Percentiles rank a stretch among this genome's conserved stretches.
These are phyloP conservation scores for Saturnispora sanitii DNA, from an alignment of 805 yeast species.

Conservation along the genomic window DNA sequence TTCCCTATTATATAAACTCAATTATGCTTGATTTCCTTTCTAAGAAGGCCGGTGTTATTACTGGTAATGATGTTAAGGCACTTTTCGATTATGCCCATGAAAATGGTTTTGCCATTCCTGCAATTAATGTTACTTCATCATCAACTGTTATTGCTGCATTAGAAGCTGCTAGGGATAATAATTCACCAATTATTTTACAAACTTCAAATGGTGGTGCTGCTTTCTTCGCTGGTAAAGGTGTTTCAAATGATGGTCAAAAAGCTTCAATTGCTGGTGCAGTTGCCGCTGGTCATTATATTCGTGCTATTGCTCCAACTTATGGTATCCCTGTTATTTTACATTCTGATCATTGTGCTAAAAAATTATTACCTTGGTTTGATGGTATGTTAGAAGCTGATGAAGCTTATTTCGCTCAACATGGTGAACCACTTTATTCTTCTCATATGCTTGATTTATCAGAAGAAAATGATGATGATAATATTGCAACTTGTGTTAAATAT, in stretches of 20 bases:
- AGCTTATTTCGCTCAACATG: slow-evolving; percentile 74
- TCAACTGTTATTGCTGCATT: slow-evolving; percentile 95
- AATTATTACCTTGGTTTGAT: slow-evolving; percentile 96
- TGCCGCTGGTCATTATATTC: slow-evolving; percentile 97
- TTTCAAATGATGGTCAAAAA: slow-evolving; percentile 81
- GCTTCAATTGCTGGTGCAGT: slow-evolving; percentile 92
- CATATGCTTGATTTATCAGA: slow-evolving; percentile 98
- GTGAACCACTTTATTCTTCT: slow-evolving; percentile 95
- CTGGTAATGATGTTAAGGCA: slow-evolving; percentile 89
- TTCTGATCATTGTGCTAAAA: slow-evolving; percentile 98
- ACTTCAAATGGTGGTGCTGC: slow-evolving; percentile 99
- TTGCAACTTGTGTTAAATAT: slow-evolving; percentile 87
- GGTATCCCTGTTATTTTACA: slow-evolving; percentile 95
- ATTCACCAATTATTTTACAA: slow-evolving; percentile 93
- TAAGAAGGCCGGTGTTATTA: slow-evolving; percentile 95
- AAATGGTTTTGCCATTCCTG: slow-evolving; percentile 94
- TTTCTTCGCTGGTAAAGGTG: slow-evolving; percentile 99
- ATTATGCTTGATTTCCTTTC: slow-evolving; percentile 52
- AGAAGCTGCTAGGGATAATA: slow-evolving; percentile 93
- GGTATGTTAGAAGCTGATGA: slow-evolving; percentile 97
- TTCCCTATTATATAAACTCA: neutral
- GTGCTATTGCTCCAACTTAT: slow-evolving; percentile 92
- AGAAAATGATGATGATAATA: slow-evolving; percentile 94
- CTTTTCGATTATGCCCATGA: slow-evolving; percentile 89
- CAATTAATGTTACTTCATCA: slow-evolving; percentile 95